Evolutionary conservation across 768 basidiomycete species (phyloP).

Genomic region (Boletus patriciae): DNA sequence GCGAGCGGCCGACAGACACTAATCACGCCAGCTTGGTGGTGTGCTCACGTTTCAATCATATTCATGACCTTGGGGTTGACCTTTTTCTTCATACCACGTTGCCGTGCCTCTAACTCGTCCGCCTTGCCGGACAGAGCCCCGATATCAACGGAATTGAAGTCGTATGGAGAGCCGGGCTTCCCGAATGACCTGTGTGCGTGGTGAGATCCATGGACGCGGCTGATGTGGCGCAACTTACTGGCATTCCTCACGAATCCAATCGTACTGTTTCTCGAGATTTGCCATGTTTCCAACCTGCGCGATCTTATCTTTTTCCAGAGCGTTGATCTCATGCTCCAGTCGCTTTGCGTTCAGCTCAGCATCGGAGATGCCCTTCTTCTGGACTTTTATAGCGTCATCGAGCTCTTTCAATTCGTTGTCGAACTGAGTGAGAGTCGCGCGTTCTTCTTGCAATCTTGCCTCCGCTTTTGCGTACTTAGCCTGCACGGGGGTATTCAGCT

Average conservation of each 20-base stretch:
- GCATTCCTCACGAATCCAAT: constrained; percentile 89
- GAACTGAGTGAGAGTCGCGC: constrained; percentile 83
- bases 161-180: constrained; percentile 74
- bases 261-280: constrained; percentile 75
- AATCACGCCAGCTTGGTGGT: neutral
- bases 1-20: neutral
- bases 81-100: constrained; percentile 91
- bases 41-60: constrained; percentile 86
- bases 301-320: constrained; percentile 63
- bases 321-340: constrained; percentile 67
- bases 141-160: constrained; percentile 71
- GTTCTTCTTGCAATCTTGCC: constrained; percentile 75
- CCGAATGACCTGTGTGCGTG: constrained; percentile 69
- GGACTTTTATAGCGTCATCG: constrained; percentile 76
- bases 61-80: constrained; percentile 94
- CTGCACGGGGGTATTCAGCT: constrained; percentile 32
- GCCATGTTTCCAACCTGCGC: constrained; percentile 50
- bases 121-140: constrained; percentile 59
- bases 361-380: constrained; percentile 69
- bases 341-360: constrained; percentile 64
- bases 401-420: constrained; percentile 86
- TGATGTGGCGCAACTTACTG: constrained; percentile 53
- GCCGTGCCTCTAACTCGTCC: constrained; percentile 70
- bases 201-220: neutral
- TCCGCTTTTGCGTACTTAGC: constrained; percentile 63